A percentile compares a stretch with the other conserved stretches of the same genome.
Conservation (phyloP, 345 rosid species). For the Acer negundo region DNA sequence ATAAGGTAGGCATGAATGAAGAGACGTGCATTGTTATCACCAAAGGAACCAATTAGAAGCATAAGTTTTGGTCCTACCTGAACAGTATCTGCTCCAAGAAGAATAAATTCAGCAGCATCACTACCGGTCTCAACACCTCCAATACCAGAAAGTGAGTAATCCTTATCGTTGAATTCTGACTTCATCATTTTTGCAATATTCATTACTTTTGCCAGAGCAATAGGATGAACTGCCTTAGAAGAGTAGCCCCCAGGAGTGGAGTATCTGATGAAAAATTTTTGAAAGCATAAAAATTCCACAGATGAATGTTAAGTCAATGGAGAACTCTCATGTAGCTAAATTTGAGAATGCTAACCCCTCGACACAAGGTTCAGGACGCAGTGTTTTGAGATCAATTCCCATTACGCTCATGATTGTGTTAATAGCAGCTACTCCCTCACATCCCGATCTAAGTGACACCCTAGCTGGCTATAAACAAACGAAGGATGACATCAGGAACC, state of each 20-base stretch:
- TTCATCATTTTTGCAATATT: slow-evolving; percentile 88
- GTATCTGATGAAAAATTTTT: slow-evolving; percentile 52
- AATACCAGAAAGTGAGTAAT: slow-evolving; percentile 82
- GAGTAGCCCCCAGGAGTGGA: slow-evolving; percentile 99
- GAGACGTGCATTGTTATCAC: neutral
- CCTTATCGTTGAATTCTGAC: slow-evolving; percentile 55
- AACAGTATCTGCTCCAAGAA: slow-evolving; percentile 89
- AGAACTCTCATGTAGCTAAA: slow-evolving; percentile 11
- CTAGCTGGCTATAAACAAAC: slow-evolving; percentile 72
- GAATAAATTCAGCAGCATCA: slow-evolving; percentile 95
- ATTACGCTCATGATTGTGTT: slow-evolving; percentile 97
- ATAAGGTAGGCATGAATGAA: neutral
- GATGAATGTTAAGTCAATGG: slow-evolving; percentile 5
- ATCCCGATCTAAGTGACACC: slow-evolving; percentile 75
- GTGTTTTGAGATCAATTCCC: slow-evolving; percentile 83
- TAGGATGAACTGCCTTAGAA: slow-evolving; percentile 91
- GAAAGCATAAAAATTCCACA: slow-evolving; percentile 7
- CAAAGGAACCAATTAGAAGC: neutral
- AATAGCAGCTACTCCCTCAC: slow-evolving; percentile 88
- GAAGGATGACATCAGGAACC: slow-evolving; percentile 6
- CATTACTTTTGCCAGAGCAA: slow-evolving; percentile 92
- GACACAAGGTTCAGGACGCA: slow-evolving; percentile 96
- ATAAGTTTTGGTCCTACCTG: slow-evolving; percentile 54
- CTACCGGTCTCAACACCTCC: slow-evolving; percentile 96
- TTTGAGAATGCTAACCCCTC: slow-evolving; percentile 72